Conservation (phyloP, 2,329 filamentous ascomycete genomes). For the Aureobasidium subglaciale region DNA sequence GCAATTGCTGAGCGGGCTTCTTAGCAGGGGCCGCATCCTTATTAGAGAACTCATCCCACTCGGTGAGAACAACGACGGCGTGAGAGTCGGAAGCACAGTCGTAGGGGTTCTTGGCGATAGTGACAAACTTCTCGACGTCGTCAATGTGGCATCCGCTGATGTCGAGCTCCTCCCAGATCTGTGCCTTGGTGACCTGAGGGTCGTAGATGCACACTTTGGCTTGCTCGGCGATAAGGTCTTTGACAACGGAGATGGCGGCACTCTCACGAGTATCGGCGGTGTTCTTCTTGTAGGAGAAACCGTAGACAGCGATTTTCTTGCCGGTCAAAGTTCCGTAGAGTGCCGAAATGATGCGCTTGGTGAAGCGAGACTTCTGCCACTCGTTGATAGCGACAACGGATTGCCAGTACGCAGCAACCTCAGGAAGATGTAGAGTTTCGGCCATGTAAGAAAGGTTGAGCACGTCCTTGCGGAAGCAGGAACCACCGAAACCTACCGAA, state of each 20-base stretch:
- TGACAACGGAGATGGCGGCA: constrained; percentile 61
- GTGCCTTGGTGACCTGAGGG: constrained; percentile 38
- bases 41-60: constrained; percentile 31
- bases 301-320: constrained; percentile 66
- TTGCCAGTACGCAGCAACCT: constrained; percentile 70
- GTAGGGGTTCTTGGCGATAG: constrained; percentile 26
- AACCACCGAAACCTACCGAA: constrained; percentile 70
- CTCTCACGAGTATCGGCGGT: constrained; percentile 69
- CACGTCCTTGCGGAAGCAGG: constrained; percentile 77
- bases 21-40: constrained; percentile 18
- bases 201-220: constrained; percentile 62
- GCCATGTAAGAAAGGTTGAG: constrained; percentile 67
- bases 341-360: constrained; percentile 56
- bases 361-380: constrained; percentile 64
- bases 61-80: constrained; percentile 30
- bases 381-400: constrained; percentile 71
- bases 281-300: constrained; percentile 75
- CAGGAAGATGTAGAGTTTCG: constrained; percentile 59
- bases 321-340: constrained; percentile 61
- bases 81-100: constrained; percentile 29
- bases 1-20: constrained; percentile 9
- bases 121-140: constrained; percentile 24
- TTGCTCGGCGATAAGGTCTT: constrained; percentile 56
- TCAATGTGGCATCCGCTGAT: constrained; percentile 18
- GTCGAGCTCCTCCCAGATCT: constrained; percentile 28